Base-by-base conservation (phyloP, 768 basidiomycete species). In the Psilocybe azurescens region DNA sequence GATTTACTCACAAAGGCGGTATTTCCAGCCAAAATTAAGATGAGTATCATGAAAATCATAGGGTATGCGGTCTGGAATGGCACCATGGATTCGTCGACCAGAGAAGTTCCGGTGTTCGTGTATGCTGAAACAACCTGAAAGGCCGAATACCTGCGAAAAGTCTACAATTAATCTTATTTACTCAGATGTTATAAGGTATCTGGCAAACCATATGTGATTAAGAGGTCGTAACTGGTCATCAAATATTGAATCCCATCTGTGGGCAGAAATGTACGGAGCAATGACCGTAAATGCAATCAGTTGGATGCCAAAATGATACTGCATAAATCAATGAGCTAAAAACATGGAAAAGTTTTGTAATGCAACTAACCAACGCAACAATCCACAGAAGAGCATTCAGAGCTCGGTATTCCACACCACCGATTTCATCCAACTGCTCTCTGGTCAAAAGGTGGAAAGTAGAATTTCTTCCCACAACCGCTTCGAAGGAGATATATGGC, bases 361-460 rank as follows among this genome's bases (percentile, higher is more conserved):
- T 18, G 16, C 28, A 38, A 81, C 91, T 69, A 71, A 96, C 94
- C 36, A 77, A 72, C 10, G 83, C 83, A 39, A 97, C 86, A 58
- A 96, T 84, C 90, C 92, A 96, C 9, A 95, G 77, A 53, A 97
- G 73, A 2, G 89, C 86, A 48, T 88, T 89, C 64, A 97, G 76
- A 11, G 91, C 92, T 9, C 95, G 84, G 70, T 93, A 99, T 73
- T 99, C 97, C 6, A 97, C 90, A 18, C 97, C 96, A 3, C 95
- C 95, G 4, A 99, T 77, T 73, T 97, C 94, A 66, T 97, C 95
- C 67, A 93, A 78, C 69, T 98, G 91, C 51, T 95, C 93, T 18
- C 84, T 81, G 0, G 89, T 92, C 56, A 97, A 75, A 65, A 74
- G 78, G 39, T 84, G 82, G 65, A 93, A 93, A 2, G 78, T 77